Evolutionary conservation across 1,284 basidiomycete species (phyloP).

Genomic region (Filobasidium uniguttulatum): DNA sequence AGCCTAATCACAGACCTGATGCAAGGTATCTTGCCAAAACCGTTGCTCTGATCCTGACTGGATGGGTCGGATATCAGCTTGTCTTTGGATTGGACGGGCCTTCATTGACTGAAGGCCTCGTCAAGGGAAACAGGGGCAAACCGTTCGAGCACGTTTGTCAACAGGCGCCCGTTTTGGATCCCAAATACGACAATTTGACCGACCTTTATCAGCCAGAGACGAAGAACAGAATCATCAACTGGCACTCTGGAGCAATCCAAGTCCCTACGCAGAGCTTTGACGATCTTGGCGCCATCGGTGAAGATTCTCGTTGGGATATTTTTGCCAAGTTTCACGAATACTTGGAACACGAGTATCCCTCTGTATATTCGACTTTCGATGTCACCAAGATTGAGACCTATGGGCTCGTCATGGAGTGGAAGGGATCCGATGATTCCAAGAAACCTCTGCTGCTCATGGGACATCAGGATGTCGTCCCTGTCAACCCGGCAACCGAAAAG

Average conservation of each 20-base stretch:
- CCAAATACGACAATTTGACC: conserved; percentile 2
- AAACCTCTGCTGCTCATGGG: conserved; percentile 54
- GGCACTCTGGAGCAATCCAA: conserved; percentile 28
- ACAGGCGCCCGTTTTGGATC: conserved; percentile 12
- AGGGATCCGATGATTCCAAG: conserved; percentile 44
- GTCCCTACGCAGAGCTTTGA: conserved; percentile 36
- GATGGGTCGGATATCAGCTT: too few relatives aligned
- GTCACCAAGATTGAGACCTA: conserved; percentile 51
- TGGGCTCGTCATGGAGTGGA: conserved; percentile 52
- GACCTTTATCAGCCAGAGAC: conserved; percentile 4
- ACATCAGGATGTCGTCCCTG: conserved; percentile 54
- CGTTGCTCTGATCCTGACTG: too few relatives aligned
- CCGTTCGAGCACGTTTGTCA: neutral
- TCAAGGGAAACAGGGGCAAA: too few relatives aligned
- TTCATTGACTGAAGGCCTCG: too few relatives aligned
- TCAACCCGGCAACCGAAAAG: conserved; percentile 43
- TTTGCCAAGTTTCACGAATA: conserved; percentile 34
- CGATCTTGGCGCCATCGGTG: conserved; percentile 32
- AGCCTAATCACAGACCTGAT: too few relatives aligned
- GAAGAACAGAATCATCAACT: conserved; percentile 23
- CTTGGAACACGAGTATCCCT: conserved; percentile 26
- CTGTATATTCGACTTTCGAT: conserved; percentile 33
- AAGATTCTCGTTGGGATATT: conserved; percentile 34
- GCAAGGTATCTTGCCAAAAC: too few relatives aligned
- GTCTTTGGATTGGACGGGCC: too few relatives aligned